A percentile compares a stretch with the other conserved stretches of the same genome.
These are phyloP conservation scores for Yamadazyma siamensis DNA, from an alignment of 1,139 yeast genomes.

Conservation along the genomic window DNA sequence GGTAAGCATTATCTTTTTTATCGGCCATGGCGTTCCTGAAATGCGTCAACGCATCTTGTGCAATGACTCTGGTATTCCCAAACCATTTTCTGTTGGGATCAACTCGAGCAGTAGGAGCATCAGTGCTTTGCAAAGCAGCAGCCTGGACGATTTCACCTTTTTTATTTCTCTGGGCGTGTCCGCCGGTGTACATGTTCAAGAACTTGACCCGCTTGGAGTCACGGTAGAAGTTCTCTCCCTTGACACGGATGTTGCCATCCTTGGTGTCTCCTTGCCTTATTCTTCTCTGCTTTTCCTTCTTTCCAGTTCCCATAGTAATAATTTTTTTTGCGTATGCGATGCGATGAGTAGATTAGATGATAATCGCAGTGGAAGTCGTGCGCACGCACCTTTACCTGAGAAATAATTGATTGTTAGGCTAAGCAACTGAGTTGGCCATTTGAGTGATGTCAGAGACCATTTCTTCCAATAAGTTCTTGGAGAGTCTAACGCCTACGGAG, in stretches of 20 bases:
- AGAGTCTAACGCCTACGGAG: conserved; percentile 50
- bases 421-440: background rate
- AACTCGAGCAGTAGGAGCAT: conserved; percentile 86
- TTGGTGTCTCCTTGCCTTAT: conserved; percentile 75
- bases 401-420: background rate
- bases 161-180: conserved; percentile 82
- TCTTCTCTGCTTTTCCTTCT: conserved; percentile 87
- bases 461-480: conserved; percentile 13
- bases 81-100: conserved; percentile 98
- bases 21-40: conserved; percentile 94
- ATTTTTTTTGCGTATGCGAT: conserved; percentile 10
- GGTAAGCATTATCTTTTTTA: conserved; percentile 80
- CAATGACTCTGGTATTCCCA: conserved; percentile 94
- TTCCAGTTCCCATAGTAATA: conserved; percentile 76
- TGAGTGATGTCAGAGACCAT: too few species aligned
- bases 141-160: conserved; percentile 84
- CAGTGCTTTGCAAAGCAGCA: conserved; percentile 84
- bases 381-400: conserved; percentile 1
- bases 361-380: conserved; percentile 1
- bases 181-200: conserved; percentile 89
- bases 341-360: conserved; percentile 12
- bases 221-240: conserved; percentile 94
- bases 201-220: conserved; percentile 92
- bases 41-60: conserved; percentile 93
- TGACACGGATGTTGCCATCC: conserved; percentile 89